Conservation (phyloP, 2,329 filamentous ascomycete genomes). For the Cryphonectria naterciae region DNA sequence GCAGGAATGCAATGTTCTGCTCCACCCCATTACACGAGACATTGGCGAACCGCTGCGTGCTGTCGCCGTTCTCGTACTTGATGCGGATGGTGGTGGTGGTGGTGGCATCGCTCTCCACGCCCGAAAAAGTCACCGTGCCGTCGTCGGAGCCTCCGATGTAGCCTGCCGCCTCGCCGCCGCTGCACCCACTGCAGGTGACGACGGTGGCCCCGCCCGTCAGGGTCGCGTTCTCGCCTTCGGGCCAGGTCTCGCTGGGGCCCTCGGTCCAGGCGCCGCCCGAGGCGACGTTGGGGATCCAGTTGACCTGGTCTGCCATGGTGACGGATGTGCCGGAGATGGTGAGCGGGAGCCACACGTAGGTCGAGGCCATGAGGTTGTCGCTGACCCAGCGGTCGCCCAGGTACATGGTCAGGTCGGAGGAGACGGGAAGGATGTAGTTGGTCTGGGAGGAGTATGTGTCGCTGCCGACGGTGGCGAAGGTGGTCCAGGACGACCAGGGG, state of each 20-base stretch:
- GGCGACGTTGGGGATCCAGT: slow-evolving; percentile 51
- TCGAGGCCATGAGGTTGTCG: slow-evolving; percentile 60
- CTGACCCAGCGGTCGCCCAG: slow-evolving; percentile 70
- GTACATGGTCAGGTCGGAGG: slow-evolving; percentile 53
- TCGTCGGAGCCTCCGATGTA: slow-evolving; percentile 55
- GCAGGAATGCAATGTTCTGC: slow-evolving; percentile 57
- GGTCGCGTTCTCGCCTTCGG: slow-evolving; percentile 56
- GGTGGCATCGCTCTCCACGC: slow-evolving; percentile 47
- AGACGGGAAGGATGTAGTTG: slow-evolving; percentile 56
- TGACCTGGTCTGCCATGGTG: slow-evolving; percentile 55
- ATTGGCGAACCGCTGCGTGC: slow-evolving; percentile 52
- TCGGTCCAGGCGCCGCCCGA: slow-evolving; percentile 33
- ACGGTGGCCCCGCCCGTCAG: slow-evolving; percentile 50
- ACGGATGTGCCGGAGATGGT: slow-evolving; percentile 56
- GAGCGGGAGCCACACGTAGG: slow-evolving; percentile 70
- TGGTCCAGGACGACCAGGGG: slow-evolving; percentile 64
- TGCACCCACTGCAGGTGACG: slow-evolving; percentile 58
- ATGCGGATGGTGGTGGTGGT: slow-evolving; percentile 57
- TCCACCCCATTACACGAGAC: slow-evolving; percentile 60
- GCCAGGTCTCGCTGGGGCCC: slow-evolving; percentile 49
- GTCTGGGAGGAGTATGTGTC: slow-evolving; percentile 64
- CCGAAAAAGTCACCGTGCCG: slow-evolving; percentile 52
- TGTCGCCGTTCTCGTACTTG: slow-evolving; percentile 61
- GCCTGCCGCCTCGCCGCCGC: slow-evolving; percentile 53
- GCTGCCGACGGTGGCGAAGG: slow-evolving; percentile 60